Evolutionary conservation across 495 filamentous ascomycete genomes (phyloP), one percentile per base, ranked within the genome.

Genomic region (Echria macrotheca): DNA sequence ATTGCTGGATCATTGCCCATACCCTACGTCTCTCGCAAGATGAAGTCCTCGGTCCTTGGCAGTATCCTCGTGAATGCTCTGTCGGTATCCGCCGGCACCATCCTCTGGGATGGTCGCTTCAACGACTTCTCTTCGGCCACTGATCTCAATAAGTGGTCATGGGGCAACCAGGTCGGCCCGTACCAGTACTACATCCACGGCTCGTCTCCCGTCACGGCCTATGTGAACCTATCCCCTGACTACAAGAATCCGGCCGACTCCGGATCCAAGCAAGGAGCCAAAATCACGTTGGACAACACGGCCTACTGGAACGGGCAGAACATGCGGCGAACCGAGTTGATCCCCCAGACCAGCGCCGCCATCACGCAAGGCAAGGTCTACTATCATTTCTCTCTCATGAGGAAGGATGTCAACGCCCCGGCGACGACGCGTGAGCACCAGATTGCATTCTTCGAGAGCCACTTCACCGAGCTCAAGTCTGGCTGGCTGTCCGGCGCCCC

Each of bases 101-200:
- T 81, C 25, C 65, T 83, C 39, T 81, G 78, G 76, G 78, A 83
- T 63, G 79, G 79, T 50, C 74, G 79, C 38, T 78, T 82, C 69
- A 82, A 81, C 63, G 77, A 77, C 43, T 47, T 81, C 42, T 57
- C 58, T 12, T 69, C 74, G 9, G 68, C 72, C 44, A 55, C 68
- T 12, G 76, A 78, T 53, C 67, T 82, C 4, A 70, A 71, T 59
- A 71, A 73, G 50, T 85, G 82, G 84, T 84, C 80, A 10, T 87
- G 78, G 77, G 70, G 70, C 0, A 81, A 78, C 62, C 75, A 83
- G 66, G 77, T 84, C 48, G 80, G 80, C 6, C 73, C 80, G 1
- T 87, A 80, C 65, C 82, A 86, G 60, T 86, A 83, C 71, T 86
- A 87, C 67, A 87, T 87, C 66, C 81, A 86, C 68, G 82, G 82